Conservation (phyloP, 2,329 filamentous ascomycete genomes). For the Alternaria arbusti region DNA sequence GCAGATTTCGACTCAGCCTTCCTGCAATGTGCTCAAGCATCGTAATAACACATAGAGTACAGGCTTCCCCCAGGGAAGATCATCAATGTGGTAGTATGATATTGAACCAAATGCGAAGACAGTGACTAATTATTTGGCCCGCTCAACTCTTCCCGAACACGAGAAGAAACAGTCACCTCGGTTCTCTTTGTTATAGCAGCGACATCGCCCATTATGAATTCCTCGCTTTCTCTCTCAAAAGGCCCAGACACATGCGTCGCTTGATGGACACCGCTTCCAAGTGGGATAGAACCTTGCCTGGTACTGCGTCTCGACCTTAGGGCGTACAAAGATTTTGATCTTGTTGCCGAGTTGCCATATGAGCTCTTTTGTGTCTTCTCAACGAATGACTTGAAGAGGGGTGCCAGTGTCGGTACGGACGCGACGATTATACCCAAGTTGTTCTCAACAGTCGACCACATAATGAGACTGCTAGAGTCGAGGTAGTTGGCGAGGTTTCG, state of each 20-base stretch:
- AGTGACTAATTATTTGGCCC: neutral
- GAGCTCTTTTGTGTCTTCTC: conserved; percentile 22
- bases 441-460: conserved; percentile 25
- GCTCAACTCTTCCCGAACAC: neutral
- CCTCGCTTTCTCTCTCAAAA: conserved; percentile 9
- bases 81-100: neutral
- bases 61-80: no score
- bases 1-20: no score
- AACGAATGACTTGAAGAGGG: conserved; percentile 21
- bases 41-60: no score
- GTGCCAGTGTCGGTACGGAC: conserved; percentile 18
- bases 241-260: neutral
- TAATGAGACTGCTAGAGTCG: conserved; percentile 19
- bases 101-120: neutral
- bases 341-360: conserved; percentile 1
- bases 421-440: conserved; percentile 25
- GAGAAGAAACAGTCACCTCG: conserved; percentile 7
- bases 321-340: conserved; percentile 12
- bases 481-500: conserved; percentile 22
- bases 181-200: conserved; percentile 13
- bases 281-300: conserved; percentile 2
- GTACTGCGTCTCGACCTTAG: conserved; percentile 4
- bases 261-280: conserved; percentile 3
- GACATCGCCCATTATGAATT: conserved; percentile 9
- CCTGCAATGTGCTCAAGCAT: no score